A percentile compares a stretch with the other conserved stretches of the same genome.
Evolutionary conservation across 2,329 filamentous ascomycete species (phyloP).

Genomic region (Pseudogymnoascus sp.): DNA sequence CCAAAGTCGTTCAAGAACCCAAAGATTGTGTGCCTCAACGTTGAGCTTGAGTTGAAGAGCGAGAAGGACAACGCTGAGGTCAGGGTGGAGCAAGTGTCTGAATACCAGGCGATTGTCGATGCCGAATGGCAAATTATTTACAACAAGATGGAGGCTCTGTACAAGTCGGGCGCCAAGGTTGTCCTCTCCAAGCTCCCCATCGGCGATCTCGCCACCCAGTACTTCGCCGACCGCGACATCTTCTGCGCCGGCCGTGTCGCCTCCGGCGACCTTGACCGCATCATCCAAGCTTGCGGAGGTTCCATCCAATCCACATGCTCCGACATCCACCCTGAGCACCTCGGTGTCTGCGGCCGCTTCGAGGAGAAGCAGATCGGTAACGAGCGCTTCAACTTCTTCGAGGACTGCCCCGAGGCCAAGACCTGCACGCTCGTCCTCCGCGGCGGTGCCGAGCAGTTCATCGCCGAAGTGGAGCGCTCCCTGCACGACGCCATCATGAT

Average conservation of each 20-base stretch:
- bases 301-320: constrained; percentile 93
- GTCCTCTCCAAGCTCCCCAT: constrained; percentile 96
- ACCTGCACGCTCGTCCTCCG: constrained; percentile 94
- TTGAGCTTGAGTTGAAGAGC: constrained; percentile 95
- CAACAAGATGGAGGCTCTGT: constrained; percentile 94
- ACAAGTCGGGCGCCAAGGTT: constrained; percentile 93
- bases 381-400: constrained; percentile 97
- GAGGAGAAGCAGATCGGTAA: constrained; percentile 96
- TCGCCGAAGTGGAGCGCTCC: constrained; percentile 94
- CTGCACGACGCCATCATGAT: constrained; percentile 99
- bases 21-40: constrained; percentile 95
- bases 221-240: constrained; percentile 93
- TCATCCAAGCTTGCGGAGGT: constrained; percentile 89
- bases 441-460: constrained; percentile 97
- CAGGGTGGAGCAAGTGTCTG: constrained; percentile 93
- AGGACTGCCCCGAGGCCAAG: constrained; percentile 89
- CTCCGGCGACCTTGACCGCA: constrained; percentile 87
- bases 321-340: constrained; percentile 80
- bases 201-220: constrained; percentile 94
- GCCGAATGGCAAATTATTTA: constrained; percentile 99
- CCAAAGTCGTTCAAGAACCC: constrained; percentile 91
- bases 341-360: constrained; percentile 83
- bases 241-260: constrained; percentile 96
- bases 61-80: constrained; percentile 99
- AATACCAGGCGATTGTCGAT: constrained; percentile 98